Percentiles rank a stretch among this genome's conserved stretches.
Conservation (phyloP, 768 basidiomycete genomes). For the Chlorophyllum brunneum region DNA sequence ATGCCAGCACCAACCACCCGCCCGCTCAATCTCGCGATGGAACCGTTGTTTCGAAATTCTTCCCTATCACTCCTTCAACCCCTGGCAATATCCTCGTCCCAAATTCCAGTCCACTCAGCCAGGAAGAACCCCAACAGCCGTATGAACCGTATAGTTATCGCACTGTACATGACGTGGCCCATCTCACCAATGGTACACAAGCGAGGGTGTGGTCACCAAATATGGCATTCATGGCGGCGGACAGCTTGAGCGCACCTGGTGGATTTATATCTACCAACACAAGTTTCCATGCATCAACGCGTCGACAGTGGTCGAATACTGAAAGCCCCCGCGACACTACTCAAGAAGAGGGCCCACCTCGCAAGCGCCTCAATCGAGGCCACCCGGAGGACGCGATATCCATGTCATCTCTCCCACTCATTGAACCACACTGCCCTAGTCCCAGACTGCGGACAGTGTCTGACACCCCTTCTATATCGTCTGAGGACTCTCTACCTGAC, state of each 20-base stretch:
- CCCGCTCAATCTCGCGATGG: slow-evolving; percentile 76
- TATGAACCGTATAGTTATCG: slow-evolving; percentile 37
- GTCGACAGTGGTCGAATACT: slow-evolving; percentile 39
- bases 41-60: slow-evolving; percentile 63
- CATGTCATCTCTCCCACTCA: slow-evolving; percentile 46
- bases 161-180: slow-evolving; percentile 38
- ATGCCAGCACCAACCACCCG: slow-evolving; percentile 30
- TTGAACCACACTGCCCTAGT: slow-evolving; percentile 4
- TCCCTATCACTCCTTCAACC: slow-evolving; percentile 40
- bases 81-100: slow-evolving; percentile 67
- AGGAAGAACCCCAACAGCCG: slow-evolving; percentile 34
- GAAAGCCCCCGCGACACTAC: slow-evolving; percentile 33
- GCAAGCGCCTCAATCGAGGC: slow-evolving; percentile 65
- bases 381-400: slow-evolving; percentile 32
- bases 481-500: slow-evolving; percentile 67
- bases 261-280: slow-evolving; percentile 45
- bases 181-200: slow-evolving; percentile 34
- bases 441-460: slow-evolving; percentile 8
- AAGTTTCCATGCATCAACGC: slow-evolving; percentile 49
- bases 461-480: slow-evolving; percentile 46
- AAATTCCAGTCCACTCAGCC: slow-evolving; percentile 61
- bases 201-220: slow-evolving; percentile 34
- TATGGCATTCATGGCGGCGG: slow-evolving; percentile 29
- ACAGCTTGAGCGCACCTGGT: slow-evolving; percentile 59
- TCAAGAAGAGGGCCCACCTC: slow-evolving; percentile 63